phyloP scores from a whole-genome alignment of 345 rosid genomes.

The Cardamine occulta region DNA sequence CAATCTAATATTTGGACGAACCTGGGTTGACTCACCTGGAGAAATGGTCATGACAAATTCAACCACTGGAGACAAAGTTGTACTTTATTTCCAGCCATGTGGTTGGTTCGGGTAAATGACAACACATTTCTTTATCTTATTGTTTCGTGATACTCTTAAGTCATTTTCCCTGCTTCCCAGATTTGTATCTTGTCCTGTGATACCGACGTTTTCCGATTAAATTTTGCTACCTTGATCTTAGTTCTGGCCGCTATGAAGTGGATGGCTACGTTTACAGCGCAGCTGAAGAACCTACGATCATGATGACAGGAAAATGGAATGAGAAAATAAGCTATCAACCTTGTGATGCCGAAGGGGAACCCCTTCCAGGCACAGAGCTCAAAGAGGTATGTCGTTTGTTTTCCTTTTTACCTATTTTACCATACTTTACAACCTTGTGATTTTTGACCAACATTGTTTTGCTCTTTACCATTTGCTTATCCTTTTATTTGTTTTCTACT shows the following conservation, averaged over 20 bases:
- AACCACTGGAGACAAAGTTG: conserved; percentile 80
- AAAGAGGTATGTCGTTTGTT: conserved; percentile 54
- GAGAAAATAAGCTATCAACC: conserved; percentile 82
- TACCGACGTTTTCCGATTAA: neutral
- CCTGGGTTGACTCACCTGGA: conserved; percentile 81
- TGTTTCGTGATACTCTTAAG: conserved; percentile 6
- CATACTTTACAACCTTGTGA: neutral
- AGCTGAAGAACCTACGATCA: conserved; percentile 72
- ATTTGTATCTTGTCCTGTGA: conserved; percentile 3
- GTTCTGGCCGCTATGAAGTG: conserved; percentile 87
- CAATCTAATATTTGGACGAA: conserved; percentile 80
- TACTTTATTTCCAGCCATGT: conserved; percentile 78
- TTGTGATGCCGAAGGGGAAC: conserved; percentile 81
- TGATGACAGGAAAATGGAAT: conserved; percentile 90
- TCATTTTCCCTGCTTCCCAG: neutral
- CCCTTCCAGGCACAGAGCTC: conserved; percentile 69
- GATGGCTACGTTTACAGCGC: conserved; percentile 84
- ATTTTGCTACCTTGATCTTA: conserved; percentile 40
- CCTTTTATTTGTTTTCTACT: neutral
- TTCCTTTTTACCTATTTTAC: neutral
- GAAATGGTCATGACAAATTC: conserved; percentile 80
- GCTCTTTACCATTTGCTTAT: conserved; percentile 11
- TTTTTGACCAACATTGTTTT: neutral
- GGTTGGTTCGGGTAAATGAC: conserved; percentile 79
- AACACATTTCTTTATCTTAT: neutral